These are phyloP conservation scores for Brassica incana DNA, from an alignment of 345 rosid genomes.

Conservation along the genomic window DNA sequence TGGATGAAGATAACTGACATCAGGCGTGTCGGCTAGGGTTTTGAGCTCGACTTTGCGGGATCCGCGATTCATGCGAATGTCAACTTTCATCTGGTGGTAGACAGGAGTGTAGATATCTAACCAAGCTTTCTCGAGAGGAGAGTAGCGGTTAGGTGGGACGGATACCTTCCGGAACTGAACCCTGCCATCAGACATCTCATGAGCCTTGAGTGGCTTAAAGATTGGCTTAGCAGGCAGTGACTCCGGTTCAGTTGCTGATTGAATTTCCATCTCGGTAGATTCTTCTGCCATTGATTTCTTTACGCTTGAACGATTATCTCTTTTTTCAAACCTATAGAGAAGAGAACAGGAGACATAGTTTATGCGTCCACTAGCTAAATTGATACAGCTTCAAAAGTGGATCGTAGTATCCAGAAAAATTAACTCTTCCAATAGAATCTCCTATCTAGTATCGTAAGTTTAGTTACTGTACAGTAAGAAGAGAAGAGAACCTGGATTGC, in stretches of 20 bases:
- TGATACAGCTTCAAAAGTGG: background rate
- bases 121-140: slow-evolving; percentile 84
- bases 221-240: background rate
- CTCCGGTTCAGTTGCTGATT: background rate
- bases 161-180: slow-evolving; percentile 71
- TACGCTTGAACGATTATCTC: background rate
- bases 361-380: background rate
- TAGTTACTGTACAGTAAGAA: background rate
- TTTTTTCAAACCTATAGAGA: background rate
- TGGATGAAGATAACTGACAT: slow-evolving; percentile 62
- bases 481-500: background rate
- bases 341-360: background rate
- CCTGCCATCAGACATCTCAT: slow-evolving; percentile 45
- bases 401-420: background rate
- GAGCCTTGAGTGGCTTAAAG: background rate
- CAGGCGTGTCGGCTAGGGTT: slow-evolving; percentile 70
- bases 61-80: slow-evolving; percentile 81
- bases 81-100: slow-evolving; percentile 79
- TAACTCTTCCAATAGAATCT: background rate
- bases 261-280: background rate
- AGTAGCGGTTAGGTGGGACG: slow-evolving; percentile 76
- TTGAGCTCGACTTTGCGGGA: slow-evolving; percentile 78
- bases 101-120: slow-evolving; percentile 73
- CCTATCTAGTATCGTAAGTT: background rate
- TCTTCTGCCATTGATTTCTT: background rate